Base-by-base conservation (phyloP, 495 filamentous ascomycete species). In the Achaetomiella virescens region DNA sequence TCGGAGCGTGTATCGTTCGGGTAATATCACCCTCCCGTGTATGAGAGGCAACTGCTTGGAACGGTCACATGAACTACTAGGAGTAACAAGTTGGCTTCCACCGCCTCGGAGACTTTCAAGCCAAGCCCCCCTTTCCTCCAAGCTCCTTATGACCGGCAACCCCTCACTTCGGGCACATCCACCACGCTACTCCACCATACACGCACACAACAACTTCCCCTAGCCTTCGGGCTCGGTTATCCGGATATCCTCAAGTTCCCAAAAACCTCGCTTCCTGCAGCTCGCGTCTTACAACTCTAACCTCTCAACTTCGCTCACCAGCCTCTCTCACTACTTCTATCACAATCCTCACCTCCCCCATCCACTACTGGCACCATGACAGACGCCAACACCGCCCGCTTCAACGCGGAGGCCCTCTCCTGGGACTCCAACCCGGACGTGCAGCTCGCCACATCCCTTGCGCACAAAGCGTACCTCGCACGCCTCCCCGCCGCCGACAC, bases 361-460 rank as follows among this genome's bases (percentile, higher is more conserved):
- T 17, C 10, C 4, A 11, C n/a, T n/a, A n/a, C n/a, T n/a, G 46
- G 29, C 54, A 54, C 37, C 14, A 57, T 45, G 40, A 55, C 43
- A 35, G 58, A 63, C 35, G 61, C 58, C 21, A 55, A 46, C 44
- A 66, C 62, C 48, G 52, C 57, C 31, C 70, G 73, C 22, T 76
- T 75, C 67, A 75, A 72, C 58, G 47, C 63, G 24, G 72, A 75
- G 48, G 73, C 73, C 22, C 48, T 60, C 11, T 56, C 58, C 8
- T 75, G 72, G 73, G 72, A 76, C 61, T 52, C 62, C 33, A 70
- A 73, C 46, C 73, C 72, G 9, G 50, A 53, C 29, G 67, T 75
- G 20, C 62, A 62, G 27, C 58, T 52, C 21, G 70, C 73, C 17
- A 69, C 66, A 27, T 27, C 53, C 17, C 57, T 60, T 15, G 72